Evolutionary conservation across 371 early-diverging fungal species (phyloP).

Genomic region (Actinomucor elegans): DNA sequence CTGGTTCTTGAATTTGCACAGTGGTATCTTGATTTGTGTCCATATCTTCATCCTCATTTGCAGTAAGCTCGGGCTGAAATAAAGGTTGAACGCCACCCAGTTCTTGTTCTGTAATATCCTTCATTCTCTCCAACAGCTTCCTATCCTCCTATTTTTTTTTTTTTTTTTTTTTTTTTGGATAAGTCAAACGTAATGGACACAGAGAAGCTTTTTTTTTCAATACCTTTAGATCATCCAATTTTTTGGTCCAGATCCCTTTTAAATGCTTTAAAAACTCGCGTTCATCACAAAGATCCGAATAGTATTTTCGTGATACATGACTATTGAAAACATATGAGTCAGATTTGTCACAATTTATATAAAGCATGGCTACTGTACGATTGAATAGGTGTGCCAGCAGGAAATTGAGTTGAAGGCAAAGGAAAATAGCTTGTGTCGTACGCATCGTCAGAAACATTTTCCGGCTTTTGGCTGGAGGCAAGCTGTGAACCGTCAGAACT

Average conservation of each 20-base stretch:
- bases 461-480: too few species aligned
- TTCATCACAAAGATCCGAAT: constrained; percentile 10
- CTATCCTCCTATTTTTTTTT: constrained; percentile 8
- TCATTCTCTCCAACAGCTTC: constrained; percentile 14
- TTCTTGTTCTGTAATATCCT: not conserved
- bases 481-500: too few species aligned
- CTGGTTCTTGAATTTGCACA: not conserved
- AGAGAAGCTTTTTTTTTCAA: not conserved
- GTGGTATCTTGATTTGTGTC: not conserved
- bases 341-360: too few species aligned
- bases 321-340: not conserved
- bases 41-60: not conserved
- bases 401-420: constrained; percentile 4
- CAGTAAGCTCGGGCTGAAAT: not conserved
- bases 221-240: constrained; percentile 10
- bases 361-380: too few species aligned
- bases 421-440: not conserved
- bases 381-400: constrained; percentile 1
- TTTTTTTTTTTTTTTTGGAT: too few species aligned
- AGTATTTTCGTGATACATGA: constrained; percentile 1
- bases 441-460: too few species aligned
- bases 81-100: not conserved
- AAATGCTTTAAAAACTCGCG: constrained; percentile 6
- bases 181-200: not conserved
- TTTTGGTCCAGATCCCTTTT: constrained; percentile 5